Evolutionary conservation across 805 yeast genomes (phyloP).

Genomic region (Metschnikowia kunwiensis): DNA sequence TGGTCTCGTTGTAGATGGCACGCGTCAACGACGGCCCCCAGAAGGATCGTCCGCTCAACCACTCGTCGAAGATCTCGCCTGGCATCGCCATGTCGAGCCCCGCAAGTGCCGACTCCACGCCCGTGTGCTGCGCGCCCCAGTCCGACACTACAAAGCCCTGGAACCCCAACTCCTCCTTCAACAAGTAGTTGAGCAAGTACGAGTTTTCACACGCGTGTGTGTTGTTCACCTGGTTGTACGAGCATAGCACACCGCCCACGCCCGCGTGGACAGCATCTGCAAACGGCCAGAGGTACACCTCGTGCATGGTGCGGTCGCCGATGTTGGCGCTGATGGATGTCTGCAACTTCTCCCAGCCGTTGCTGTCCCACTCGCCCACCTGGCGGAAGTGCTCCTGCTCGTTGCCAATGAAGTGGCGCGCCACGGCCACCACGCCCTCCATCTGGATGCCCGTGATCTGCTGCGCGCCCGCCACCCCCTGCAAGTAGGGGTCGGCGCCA

Average conservation of each 20-base stretch:
- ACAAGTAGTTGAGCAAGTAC: constrained; percentile 48
- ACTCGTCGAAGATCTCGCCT: constrained; percentile 50
- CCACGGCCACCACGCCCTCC: constrained; percentile 55
- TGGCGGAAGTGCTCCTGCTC: constrained; percentile 63
- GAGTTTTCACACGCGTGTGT: constrained; percentile 60
- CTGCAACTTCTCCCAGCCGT: constrained; percentile 43
- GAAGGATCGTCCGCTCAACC: constrained; percentile 51
- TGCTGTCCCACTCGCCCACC: constrained; percentile 46
- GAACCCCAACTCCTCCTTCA: constrained; percentile 61
- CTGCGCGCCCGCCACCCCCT: constrained; percentile 52
- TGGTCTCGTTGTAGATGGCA: constrained; percentile 53
- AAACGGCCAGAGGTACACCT: constrained; percentile 63
- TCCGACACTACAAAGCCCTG: constrained; percentile 68
- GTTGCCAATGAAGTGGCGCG: constrained; percentile 56
- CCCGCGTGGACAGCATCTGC: constrained; percentile 61
- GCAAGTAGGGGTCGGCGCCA: constrained; percentile 59
- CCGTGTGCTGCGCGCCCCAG: constrained; percentile 64
- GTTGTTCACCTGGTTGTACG: constrained; percentile 55
- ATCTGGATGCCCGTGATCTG: constrained; percentile 56
- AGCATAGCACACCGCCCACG: constrained; percentile 59
- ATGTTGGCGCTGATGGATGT: constrained; percentile 50
- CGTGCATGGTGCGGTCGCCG: constrained; percentile 62
- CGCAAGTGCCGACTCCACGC: constrained; percentile 52
- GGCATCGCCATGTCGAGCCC: constrained; percentile 71
- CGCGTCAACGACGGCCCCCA: constrained; percentile 59